These are phyloP conservation scores for Magnaporthiopsis rhizophila DNA, from an alignment of 2,329 filamentous ascomycete species.

Conservation along the genomic window DNA sequence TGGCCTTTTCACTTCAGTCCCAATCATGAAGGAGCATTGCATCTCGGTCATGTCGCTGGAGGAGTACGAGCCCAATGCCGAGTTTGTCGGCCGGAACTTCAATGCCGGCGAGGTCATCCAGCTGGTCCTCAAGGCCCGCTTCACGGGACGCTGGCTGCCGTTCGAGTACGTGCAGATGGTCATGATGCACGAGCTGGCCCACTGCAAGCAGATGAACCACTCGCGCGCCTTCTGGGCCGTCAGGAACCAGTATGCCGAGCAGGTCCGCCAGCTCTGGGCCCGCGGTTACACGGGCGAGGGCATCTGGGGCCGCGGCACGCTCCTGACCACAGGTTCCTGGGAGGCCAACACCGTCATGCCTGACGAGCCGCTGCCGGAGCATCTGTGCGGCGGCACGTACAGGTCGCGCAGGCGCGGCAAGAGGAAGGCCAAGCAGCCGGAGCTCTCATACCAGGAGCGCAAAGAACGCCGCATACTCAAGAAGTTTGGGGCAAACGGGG, in stretches of 20 bases:
- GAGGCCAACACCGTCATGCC: conserved; percentile 42
- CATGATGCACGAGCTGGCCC: conserved; percentile 88
- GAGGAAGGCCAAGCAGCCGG: conserved; percentile 38
- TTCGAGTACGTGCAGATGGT: conserved; percentile 86
- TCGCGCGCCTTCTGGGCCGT: conserved; percentile 73
- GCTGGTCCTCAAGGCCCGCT: conserved; percentile 65
- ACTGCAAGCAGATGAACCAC: conserved; percentile 91
- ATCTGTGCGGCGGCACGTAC: conserved; percentile 77
- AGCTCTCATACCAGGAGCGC: conserved; percentile 60
- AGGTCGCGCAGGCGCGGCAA: conserved; percentile 45
- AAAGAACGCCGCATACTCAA: conserved; percentile 65
- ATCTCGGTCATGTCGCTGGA: conserved; percentile 64
- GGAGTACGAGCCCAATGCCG: conserved; percentile 71
- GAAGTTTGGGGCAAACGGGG: conserved; percentile 68
- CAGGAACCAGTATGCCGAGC: conserved; percentile 61
- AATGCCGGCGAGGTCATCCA: conserved; percentile 84
- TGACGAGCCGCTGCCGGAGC: conserved; percentile 55
- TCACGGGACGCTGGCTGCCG: conserved; percentile 63
- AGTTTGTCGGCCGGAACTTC: conserved; percentile 86
- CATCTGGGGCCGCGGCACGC: conserved; percentile 68
- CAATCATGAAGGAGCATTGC: conserved; percentile 60
- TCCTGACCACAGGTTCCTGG: conserved; percentile 53
- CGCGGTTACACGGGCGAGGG: conserved; percentile 72
- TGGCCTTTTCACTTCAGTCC: conserved; percentile 32
- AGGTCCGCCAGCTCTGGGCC: conserved; percentile 64